A percentile compares a stretch with the other conserved stretches of the same genome.
Conservation (phyloP, 2,329 filamentous ascomycete species). For the Aspergillus melleus region DNA sequence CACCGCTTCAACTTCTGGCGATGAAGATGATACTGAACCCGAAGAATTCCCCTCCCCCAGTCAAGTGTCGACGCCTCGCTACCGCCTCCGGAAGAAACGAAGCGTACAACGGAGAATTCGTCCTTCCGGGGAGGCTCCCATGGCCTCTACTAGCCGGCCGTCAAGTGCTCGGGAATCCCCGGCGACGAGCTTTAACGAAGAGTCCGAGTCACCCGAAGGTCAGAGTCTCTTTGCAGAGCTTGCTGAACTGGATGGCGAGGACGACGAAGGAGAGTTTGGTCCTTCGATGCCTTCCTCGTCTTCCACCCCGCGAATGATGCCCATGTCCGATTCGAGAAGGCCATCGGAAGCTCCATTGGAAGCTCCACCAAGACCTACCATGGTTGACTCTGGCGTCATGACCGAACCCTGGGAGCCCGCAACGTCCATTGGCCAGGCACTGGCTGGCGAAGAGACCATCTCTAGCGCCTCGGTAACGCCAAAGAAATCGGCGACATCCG, state of each 20-base stretch:
- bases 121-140: slow-evolving; percentile 46
- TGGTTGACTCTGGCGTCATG: slow-evolving; percentile 64
- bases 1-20: slow-evolving; percentile 83
- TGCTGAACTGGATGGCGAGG: slow-evolving; percentile 70
- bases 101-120: slow-evolving; percentile 61
- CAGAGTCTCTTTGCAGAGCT: slow-evolving; percentile 92
- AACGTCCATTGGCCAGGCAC: slow-evolving; percentile 14
- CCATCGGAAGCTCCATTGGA: slow-evolving; percentile 31
- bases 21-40: slow-evolving; percentile 65
- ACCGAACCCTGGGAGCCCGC: slow-evolving; percentile 58
- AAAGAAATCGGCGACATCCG: slow-evolving; percentile 14
- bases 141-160: slow-evolving; percentile 38
- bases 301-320: slow-evolving; percentile 41
- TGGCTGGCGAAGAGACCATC: slow-evolving; percentile 17
- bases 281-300: slow-evolving; percentile 40
- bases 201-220: slow-evolving; percentile 51
- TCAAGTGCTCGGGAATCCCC: slow-evolving; percentile 53
- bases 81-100: slow-evolving; percentile 70
- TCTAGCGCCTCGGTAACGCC: slow-evolving; percentile 24
- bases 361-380: slow-evolving; percentile 34
- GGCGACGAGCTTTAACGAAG: slow-evolving; percentile 52
- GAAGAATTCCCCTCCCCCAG: slow-evolving; percentile 66
- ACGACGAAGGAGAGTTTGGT: slow-evolving; percentile 63
- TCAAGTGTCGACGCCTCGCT: slow-evolving; percentile 65
- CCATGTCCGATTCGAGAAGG: slow-evolving; percentile 31